Evolutionary conservation across 192 early-diverging fungal genomes (phyloP), one percentile per base, ranked within the genome.

Genomic region (Linnemannia zychae): DNA sequence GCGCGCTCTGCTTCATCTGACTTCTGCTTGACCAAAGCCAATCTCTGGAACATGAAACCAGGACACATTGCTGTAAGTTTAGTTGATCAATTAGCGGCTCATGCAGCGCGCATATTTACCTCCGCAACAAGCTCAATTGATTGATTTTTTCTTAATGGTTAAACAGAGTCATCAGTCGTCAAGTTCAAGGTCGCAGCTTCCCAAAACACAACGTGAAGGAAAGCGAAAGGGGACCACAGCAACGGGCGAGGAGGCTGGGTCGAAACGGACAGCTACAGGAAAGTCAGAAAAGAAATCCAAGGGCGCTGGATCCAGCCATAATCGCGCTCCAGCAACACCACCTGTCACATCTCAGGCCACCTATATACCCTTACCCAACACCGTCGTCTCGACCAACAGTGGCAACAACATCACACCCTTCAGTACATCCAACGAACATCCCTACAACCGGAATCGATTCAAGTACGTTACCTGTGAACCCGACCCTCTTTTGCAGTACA

Each of bases 11-110:
- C 92, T 3, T 91, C 90, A 34, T 92, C 92, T 0, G 90, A 93
- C 76, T 93, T 93, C 81, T 87, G 89, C 48, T 71, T 93, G 18
- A 83, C 80, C 9, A 91, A 92, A 76, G 81, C 91, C 31, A 91
- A 91, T 79, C 70, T 93, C 20, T 93, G 92, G 92, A 87, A 93
- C 73, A 87, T 93, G 47, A 87, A 90, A 38, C 91, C 92, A 2
- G 87, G 86, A 0, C 77, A 80, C 49, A 87, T 89, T 36, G 73
- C 80, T 57, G 89, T 90, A 75, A 67, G 76, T 36, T 53, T 68
- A 40, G 37, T 20, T 4, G 11, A 24, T 9, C 3, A 28, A 60
- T 12, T 12, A 65, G 5, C 20, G 2, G 24, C n/a, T 16, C 1
- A 65, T 12, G 16, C 2, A 40, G 4, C 9, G 40, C 15, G 38